phyloP scores from a whole-genome alignment of 352 stramenopile genomes.

The Globisporangium apiculatum region DNA sequence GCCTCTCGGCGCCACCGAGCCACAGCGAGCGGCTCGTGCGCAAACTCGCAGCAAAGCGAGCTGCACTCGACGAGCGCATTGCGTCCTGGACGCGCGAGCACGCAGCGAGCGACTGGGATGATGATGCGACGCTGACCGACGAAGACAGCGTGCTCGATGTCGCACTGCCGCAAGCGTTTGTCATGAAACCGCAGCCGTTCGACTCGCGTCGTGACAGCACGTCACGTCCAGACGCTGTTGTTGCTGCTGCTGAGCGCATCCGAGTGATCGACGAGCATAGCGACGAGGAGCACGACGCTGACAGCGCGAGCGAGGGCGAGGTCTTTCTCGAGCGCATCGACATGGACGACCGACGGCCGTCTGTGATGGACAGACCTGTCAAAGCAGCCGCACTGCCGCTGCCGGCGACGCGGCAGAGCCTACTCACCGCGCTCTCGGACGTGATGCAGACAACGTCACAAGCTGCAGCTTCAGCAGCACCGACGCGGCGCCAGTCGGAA shows the following conservation, averaged over 20 bases:
- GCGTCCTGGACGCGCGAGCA: conserved; percentile 20
- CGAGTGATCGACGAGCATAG: conserved; percentile 13
- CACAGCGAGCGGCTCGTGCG: conserved; percentile 7
- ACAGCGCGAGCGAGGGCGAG: conserved; percentile 9
- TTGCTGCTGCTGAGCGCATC: conserved; percentile 1
- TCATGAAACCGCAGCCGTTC: conserved; percentile 24
- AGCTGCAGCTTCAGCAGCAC: neutral
- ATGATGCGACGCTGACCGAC: conserved; percentile 12
- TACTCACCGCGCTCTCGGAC: conserved; percentile 13
- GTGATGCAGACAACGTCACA: neutral
- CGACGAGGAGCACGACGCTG: conserved; percentile 7
- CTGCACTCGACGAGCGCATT: conserved; percentile 5
- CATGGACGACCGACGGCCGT: neutral
- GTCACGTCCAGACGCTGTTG: neutral
- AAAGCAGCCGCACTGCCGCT: neutral
- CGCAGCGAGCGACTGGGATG: conserved; percentile 24
- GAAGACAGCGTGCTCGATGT: conserved; percentile 12
- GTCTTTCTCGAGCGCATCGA: conserved; percentile 7
- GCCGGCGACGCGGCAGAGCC: conserved; percentile 6
- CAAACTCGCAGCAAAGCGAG: conserved; percentile 13
- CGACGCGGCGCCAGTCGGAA: conserved; percentile 10
- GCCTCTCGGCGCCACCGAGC: conserved; percentile 12
- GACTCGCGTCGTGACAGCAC: conserved; percentile 1
- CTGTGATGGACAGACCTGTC: neutral
- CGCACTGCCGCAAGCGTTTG: conserved; percentile 16